These are phyloP conservation scores for Nemania sp. DNA, from an alignment of 2,329 filamentous ascomycete genomes.

Conservation along the genomic window DNA sequence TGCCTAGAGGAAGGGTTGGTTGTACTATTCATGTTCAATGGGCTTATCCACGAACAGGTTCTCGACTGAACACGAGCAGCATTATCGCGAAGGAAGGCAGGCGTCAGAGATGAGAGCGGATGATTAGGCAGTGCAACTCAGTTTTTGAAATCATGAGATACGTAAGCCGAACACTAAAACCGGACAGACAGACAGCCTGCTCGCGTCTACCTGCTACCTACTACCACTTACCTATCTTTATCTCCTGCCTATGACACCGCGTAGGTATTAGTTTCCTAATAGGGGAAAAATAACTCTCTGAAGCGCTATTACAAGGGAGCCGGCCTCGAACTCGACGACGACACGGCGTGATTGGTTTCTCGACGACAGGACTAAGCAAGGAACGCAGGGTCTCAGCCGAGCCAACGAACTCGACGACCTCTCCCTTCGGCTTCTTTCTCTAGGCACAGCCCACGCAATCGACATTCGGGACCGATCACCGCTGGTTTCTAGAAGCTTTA, in stretches of 20 bases:
- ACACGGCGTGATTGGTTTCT: constrained; percentile 10
- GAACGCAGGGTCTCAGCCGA: constrained; percentile 11
- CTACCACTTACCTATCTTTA: background rate
- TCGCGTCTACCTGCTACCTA: constrained; percentile 3
- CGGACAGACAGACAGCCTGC: constrained; percentile 3
- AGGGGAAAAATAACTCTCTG: background rate
- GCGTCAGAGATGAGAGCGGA: background rate
- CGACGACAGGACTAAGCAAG: constrained; percentile 11
- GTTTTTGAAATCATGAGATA: constrained; percentile 12
- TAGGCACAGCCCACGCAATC: constrained; percentile 10
- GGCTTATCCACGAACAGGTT: background rate
- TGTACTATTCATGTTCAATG: background rate
- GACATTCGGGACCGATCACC: constrained; percentile 23
- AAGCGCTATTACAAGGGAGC: background rate
- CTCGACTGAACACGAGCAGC: background rate
- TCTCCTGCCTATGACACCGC: background rate
- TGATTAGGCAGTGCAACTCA: constrained; percentile 12
- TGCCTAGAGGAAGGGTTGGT: background rate
- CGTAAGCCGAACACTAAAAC: constrained; percentile 15
- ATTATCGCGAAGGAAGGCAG: background rate
- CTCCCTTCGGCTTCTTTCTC: background rate
- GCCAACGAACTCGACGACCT: constrained; percentile 2
- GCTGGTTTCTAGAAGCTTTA: constrained; percentile 10
- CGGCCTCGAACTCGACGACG: constrained; percentile 1
- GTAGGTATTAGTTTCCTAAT: background rate